Base-by-base conservation (phyloP, 495 filamentous ascomycete species). In the Viridothelium virens region DNA sequence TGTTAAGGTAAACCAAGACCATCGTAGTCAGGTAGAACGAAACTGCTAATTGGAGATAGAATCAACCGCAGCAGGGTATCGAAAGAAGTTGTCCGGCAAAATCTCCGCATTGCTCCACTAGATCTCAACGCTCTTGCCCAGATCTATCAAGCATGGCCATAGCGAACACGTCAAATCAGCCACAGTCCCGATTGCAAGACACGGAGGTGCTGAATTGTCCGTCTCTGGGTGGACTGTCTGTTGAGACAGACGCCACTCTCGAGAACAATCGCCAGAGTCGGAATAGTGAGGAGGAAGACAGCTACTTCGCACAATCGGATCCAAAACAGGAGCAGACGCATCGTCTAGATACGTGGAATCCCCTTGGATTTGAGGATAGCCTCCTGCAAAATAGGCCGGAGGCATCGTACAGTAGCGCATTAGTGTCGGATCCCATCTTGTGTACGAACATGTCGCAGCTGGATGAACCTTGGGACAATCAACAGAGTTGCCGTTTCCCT, bases 41-140 rank as follows among this genome's bases (percentile, higher is more conserved):
- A 59, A 36, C 2, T 59, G n/a, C 53, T 59, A 59, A 59, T 59
- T 3, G 53, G 18, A 36, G 31, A 59, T 10, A 59, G 53, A 34
- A 10, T 31, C 25, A 36, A 34, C 18, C 53, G 7, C 25, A 31
- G 18, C 25, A 10, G 5, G 31, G 53, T 9, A 36, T 18, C 25
- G 46, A 38, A 18, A 38, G 34, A 56, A 65, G 65, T 9, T 48
- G 36, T 34, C 61, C 65, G 48, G 65, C 66, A 16, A 70, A 50
- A 38, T 70, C 36, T 41, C 65, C 65, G 25, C 72, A 71, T 81
- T 79, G 72, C 78, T 71, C 37, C 31, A 59, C 36, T 14, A 36
- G 5, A 14, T 59, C 53, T 7, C 53, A 59, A 31, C 31, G 18
- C 36, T 59, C 53, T 59, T 59, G 36, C 14, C 53, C 53, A 59